Evolutionary conservation across 148 eudicot genomes (phyloP).

Genomic region (Rhododendron williamsianum): DNA sequence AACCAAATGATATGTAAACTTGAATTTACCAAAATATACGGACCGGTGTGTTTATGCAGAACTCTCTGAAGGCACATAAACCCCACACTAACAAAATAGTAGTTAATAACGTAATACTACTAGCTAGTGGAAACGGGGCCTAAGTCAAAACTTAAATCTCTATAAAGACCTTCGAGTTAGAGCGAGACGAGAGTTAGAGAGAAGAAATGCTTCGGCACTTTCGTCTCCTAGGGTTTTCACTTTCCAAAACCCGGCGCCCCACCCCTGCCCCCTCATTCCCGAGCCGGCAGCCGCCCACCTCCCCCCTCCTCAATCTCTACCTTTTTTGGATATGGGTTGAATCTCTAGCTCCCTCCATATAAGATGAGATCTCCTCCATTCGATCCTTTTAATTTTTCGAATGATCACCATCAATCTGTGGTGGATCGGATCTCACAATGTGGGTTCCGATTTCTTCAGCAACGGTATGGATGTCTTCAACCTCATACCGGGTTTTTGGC

Average conservation of each 20-base stretch:
- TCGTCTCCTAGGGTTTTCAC: too few species aligned
- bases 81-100: neutral
- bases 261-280: neutral
- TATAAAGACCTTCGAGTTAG: too few species aligned
- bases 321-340: neutral
- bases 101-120: too few species aligned
- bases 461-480: neutral
- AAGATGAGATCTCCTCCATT: too few species aligned
- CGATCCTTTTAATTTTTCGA: neutral
- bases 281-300: neutral
- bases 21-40: too few species aligned
- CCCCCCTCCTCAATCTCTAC: too few species aligned
- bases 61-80: neutral
- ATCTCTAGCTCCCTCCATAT: neutral
- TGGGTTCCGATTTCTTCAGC: neutral
- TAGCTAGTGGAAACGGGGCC: too few species aligned
- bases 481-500: neutral
- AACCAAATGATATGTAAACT: too few species aligned
- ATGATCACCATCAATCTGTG: neutral
- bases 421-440: neutral
- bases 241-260: neutral
- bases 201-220: too few species aligned
- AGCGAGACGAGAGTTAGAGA: too few species aligned
- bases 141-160: too few species aligned
- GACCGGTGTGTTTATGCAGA: neutral